phyloP scores from a whole-genome alignment of 1,284 basidiomycete species.

The Ceraceosorus bombacis region DNA sequence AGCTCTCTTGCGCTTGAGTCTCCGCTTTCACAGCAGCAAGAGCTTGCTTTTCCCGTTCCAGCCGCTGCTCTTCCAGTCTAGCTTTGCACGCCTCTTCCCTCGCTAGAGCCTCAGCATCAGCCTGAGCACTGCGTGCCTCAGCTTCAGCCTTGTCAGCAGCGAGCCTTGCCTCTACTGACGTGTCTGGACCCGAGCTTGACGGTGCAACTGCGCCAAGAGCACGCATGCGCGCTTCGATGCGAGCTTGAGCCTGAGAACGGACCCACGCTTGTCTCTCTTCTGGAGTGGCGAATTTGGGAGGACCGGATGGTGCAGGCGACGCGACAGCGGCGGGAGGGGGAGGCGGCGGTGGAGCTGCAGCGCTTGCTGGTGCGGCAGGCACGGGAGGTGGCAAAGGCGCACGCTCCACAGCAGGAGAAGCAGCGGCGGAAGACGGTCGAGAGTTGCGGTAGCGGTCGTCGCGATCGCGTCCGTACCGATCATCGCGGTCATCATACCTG shows the following conservation, averaged over 20 bases:
- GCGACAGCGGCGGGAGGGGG: slow-evolving; percentile 52
- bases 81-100: slow-evolving; percentile 43
- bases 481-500: slow-evolving; percentile 31
- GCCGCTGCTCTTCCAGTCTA: slow-evolving; percentile 38
- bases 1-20: slow-evolving; percentile 26
- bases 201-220: slow-evolving; percentile 64
- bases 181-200: slow-evolving; percentile 40
- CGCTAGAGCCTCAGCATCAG: slow-evolving; percentile 43
- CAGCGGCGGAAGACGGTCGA: slow-evolving; percentile 39
- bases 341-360: slow-evolving; percentile 24
- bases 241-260: slow-evolving; percentile 71
- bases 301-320: slow-evolving; percentile 53
- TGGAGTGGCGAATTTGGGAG: slow-evolving; percentile 68
- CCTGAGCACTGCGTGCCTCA: slow-evolving; percentile 37
- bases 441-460: slow-evolving; percentile 18
- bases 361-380: slow-evolving; percentile 37
- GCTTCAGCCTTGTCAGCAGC: slow-evolving; percentile 42
- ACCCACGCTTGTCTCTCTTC: slow-evolving; percentile 76
- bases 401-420: slow-evolving; percentile 31
- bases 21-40: slow-evolving; percentile 32
- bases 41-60: slow-evolving; percentile 28
- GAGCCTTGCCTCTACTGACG: slow-evolving; percentile 40
- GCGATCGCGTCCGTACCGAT: slow-evolving; percentile 50
- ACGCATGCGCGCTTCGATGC: slow-evolving; percentile 77
- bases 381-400: slow-evolving; percentile 51